Conservation (phyloP, 1,284 basidiomycete species). For the Trichosporon sp. region DNA sequence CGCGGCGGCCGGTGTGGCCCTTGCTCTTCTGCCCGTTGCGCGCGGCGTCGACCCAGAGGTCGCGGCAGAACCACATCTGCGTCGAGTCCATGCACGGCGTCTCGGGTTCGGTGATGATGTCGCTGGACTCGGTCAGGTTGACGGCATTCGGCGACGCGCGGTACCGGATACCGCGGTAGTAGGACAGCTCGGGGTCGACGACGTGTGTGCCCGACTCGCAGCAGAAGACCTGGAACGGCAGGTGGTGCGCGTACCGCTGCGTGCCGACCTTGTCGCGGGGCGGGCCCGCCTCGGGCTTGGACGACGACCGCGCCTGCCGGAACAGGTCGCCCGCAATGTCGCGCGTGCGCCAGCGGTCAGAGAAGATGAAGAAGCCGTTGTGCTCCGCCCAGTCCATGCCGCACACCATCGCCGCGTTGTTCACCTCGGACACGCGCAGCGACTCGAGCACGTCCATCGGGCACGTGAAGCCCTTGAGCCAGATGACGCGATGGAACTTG, state of each 20-base stretch:
- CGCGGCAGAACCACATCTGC: slow-evolving; percentile 93
- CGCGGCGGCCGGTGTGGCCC: slow-evolving; percentile 1
- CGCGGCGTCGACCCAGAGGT: slow-evolving; percentile 82
- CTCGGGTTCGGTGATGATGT: slow-evolving; percentile 62
- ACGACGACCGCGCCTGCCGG: slow-evolving; percentile 86
- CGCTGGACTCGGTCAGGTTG: slow-evolving; percentile 64
- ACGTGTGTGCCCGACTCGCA: slow-evolving; percentile 94
- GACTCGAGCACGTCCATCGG: slow-evolving; percentile 93
- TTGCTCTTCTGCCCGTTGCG: slow-evolving; percentile 58
- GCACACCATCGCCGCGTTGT: slow-evolving; percentile 92
- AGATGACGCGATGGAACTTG: slow-evolving; percentile 81
- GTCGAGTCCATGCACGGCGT: slow-evolving; percentile 85
- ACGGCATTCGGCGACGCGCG: slow-evolving; percentile 71
- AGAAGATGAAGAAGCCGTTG: slow-evolving; percentile 93
- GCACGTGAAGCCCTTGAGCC: slow-evolving; percentile 96
- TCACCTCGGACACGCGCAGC: slow-evolving; percentile 77
- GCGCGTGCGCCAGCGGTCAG: slow-evolving; percentile 89
- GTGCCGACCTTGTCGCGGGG: slow-evolving; percentile 76
- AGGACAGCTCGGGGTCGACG: slow-evolving; percentile 85
- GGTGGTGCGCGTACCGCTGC: slow-evolving; percentile 75
- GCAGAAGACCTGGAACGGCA: slow-evolving; percentile 95
- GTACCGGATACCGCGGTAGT: slow-evolving; percentile 80
- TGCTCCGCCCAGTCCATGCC: slow-evolving; percentile 99
- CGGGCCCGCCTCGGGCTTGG: slow-evolving; percentile 81
- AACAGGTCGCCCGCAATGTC: slow-evolving; percentile 95